Conservation (phyloP, 345 rosid species). For the Excoecaria agallocha region DNA sequence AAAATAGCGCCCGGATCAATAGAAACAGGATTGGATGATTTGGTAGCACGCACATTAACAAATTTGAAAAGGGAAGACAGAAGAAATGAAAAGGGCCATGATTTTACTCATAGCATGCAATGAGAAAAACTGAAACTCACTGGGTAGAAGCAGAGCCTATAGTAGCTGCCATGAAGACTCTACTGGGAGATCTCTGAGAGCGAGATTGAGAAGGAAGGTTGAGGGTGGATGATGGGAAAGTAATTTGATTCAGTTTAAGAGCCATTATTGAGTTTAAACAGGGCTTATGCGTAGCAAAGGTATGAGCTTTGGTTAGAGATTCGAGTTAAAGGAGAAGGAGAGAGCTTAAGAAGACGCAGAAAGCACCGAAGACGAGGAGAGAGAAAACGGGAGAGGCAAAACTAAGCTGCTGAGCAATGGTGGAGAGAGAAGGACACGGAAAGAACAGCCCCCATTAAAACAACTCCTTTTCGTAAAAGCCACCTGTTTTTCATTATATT, state of each 20-base stretch:
- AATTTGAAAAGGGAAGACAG: neutral
- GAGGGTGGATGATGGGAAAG: slow-evolving; percentile 28
- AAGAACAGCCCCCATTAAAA: neutral
- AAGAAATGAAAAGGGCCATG: neutral
- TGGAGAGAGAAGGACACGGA: neutral
- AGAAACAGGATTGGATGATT: neutral
- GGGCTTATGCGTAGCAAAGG: too few relatives aligned
- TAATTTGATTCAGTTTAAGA: slow-evolving; percentile 36
- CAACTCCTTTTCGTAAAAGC: neutral
- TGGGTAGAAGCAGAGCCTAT: slow-evolving; percentile 31
- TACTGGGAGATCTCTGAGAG: slow-evolving; percentile 32
- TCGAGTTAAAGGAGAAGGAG: neutral
- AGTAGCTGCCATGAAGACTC: slow-evolving; percentile 52
- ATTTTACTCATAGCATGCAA: neutral
- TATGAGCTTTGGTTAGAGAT: neutral
- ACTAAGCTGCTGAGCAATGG: neutral
- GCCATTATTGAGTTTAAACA: slow-evolving; percentile 32
- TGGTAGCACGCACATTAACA: neutral
- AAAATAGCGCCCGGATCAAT: neutral
- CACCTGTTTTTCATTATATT: slow-evolving; percentile 2
- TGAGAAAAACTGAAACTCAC: slow-evolving; percentile 26
- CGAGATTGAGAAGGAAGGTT: slow-evolving; percentile 27
- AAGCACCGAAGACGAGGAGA: neutral
- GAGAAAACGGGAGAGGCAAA: neutral
- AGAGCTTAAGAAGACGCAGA: neutral